A percentile compares a stretch with the other conserved stretches of the same genome.
phyloP scores from a whole-genome alignment of 495 filamentous ascomycete genomes.

The Mycothermus thermophilus region DNA sequence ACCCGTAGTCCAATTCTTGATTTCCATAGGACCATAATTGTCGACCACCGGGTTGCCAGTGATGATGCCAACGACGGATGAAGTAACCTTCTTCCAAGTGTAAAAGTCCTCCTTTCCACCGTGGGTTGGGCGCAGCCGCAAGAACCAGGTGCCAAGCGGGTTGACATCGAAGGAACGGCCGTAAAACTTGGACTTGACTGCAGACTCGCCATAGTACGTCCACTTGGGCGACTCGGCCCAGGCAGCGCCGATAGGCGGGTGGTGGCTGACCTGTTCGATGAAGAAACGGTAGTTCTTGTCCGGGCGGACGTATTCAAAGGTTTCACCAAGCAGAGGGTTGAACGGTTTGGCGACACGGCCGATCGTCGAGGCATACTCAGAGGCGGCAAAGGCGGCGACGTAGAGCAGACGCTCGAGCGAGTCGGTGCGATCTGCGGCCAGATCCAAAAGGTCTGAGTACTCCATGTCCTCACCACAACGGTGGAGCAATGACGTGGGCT shows the following conservation, averaged over 20 bases:
- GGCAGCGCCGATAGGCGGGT: conserved; percentile 88
- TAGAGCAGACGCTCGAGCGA: conserved; percentile 92
- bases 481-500: conserved; percentile 93
- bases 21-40: conserved; percentile 94
- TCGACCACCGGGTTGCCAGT: conserved; percentile 94
- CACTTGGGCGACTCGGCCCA: conserved; percentile 87
- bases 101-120: conserved; percentile 76
- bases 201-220: conserved; percentile 96
- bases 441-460: conserved; percentile 85
- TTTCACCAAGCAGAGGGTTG: conserved; percentile 91
- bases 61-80: conserved; percentile 95
- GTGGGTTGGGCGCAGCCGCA: conserved; percentile 64
- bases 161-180: conserved; percentile 97
- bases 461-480: conserved; percentile 96
- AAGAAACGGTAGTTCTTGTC: conserved; percentile 98
- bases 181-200: conserved; percentile 96
- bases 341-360: conserved; percentile 95
- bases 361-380: conserved; percentile 93
- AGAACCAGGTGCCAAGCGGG: conserved; percentile 92
- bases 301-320: conserved; percentile 87
- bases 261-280: conserved; percentile 96
- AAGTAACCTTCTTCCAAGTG: conserved; percentile 98
- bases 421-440: conserved; percentile 71
- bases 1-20: conserved; percentile 92
- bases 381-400: conserved; percentile 86